Evolutionary conservation across 805 yeast species (phyloP).

Genomic region (Cyberlindnera veronae): DNA sequence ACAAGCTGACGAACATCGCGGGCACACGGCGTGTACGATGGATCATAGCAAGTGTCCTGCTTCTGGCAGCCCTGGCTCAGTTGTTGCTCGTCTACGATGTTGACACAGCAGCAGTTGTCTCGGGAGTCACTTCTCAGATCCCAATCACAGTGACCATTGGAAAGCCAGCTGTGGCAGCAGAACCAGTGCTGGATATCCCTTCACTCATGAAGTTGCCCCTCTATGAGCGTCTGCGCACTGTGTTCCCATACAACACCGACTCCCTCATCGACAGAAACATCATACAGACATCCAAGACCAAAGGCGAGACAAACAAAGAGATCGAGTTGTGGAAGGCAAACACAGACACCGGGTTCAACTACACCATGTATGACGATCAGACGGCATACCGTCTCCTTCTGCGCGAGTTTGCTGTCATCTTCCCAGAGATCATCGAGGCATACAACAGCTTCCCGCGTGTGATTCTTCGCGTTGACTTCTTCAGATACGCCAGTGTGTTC

Average conservation of each 20-base stretch:
- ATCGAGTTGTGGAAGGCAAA: conserved; percentile 10
- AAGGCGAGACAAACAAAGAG: conserved; percentile 34
- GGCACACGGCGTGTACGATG: background rate
- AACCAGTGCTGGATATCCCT: background rate
- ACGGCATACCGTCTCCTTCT: conserved; percentile 36
- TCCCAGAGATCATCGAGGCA: conserved; percentile 52
- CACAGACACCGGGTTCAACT: conserved; percentile 12
- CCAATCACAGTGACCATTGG: background rate
- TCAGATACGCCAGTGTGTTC: conserved; percentile 48
- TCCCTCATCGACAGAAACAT: conserved; percentile 16
- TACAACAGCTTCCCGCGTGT: conserved; percentile 49
- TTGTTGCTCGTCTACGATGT: background rate
- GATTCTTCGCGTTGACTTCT: conserved; percentile 51
- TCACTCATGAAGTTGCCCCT: conserved; percentile 11
- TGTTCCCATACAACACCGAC: conserved; percentile 11
- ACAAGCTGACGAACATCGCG: background rate
- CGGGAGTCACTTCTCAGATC: background rate
- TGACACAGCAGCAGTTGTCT: background rate
- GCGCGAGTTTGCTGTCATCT: conserved; percentile 34
- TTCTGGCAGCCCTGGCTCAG: background rate
- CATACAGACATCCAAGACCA: conserved; percentile 40
- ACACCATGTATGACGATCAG: conserved; percentile 33
- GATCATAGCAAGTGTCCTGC: background rate
- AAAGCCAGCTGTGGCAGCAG: background rate
- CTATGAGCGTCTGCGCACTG: conserved; percentile 11